Base-by-base conservation (phyloP, 192 early-diverging fungal genomes). In the Globomyces pollinis-pini region DNA sequence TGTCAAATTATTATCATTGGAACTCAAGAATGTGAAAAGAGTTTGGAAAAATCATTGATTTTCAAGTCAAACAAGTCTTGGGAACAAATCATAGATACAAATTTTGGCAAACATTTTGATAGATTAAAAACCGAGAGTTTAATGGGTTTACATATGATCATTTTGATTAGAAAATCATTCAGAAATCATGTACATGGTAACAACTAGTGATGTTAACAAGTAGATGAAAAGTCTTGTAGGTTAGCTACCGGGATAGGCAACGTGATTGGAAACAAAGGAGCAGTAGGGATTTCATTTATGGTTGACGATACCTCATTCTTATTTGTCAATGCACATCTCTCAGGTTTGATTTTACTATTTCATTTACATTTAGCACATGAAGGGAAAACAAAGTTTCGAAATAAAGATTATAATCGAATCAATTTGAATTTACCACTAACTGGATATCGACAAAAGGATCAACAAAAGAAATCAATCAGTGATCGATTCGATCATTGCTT, bases 401-500 rank as follows among this genome's bases (percentile, higher is more conserved):
- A 67, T 21, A 33, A 36, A 21, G 65, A 67, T 42, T 61, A 47
- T 49, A 15, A 31, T 9, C 6, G 51, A 15, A 67, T 63, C 12
- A 61, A 66, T 20, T 23, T 2, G n/a, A 43, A 65, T 18, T 12
- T 65, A 9, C 28, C 24, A 8, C 33, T 64, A 13, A 29, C 9
- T 32, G 62, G 62, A 4, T 60, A 49, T 15, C 32, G 50, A 12
- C 26, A 54, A 11, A 35, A 20, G 26, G 61, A 62, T 21, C 20
- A 13, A 33, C 50, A 31, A 2, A 30, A 51, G 18, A 33, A 26
- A 31, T 31, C 16, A 4, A 16, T 18, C 6, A 33, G 18, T 51
- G 50, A 51, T 16, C 6, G 50, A 51, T 51, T 33, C 31, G 50
- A 51, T 18, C 83, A 88, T 66, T 70, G 88, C n/a, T 77, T 99